phyloP scores from a whole-genome alignment of 2,329 filamentous ascomycete genomes.

The Ascocoryne sarcoides region DNA sequence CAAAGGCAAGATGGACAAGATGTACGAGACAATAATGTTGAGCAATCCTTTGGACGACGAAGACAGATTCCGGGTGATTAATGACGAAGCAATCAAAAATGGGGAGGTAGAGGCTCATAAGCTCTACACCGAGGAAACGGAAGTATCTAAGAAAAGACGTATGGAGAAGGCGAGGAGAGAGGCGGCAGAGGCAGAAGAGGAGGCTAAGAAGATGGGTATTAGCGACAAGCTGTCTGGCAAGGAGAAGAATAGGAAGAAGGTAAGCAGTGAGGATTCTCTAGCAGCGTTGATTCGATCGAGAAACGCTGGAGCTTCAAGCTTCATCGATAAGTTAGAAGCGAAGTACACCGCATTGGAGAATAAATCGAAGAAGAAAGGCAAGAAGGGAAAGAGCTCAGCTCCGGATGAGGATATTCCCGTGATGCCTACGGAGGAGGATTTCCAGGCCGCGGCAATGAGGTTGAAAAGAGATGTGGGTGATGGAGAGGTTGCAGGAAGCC shows the following conservation, averaged over 20 bases:
- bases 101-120: constrained; percentile 58
- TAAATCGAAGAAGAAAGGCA: constrained; percentile 33
- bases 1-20: constrained; percentile 64
- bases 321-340: constrained; percentile 66
- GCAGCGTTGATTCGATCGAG: constrained; percentile 68
- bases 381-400: constrained; percentile 43
- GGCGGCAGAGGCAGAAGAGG: constrained; percentile 62
- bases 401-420: constrained; percentile 50
- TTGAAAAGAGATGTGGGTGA: constrained; percentile 27
- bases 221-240: constrained; percentile 61
- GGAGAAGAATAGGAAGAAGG: constrained; percentile 35
- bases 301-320: constrained; percentile 54
- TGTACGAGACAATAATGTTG: constrained; percentile 82
- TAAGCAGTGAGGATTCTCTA: constrained; percentile 42
- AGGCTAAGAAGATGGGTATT: constrained; percentile 66
- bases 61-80: constrained; percentile 69
- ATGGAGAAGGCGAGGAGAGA: constrained; percentile 57
- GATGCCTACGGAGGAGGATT: constrained; percentile 54
- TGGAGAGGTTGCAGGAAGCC: constrained; percentile 6
- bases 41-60: constrained; percentile 80
- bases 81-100: constrained; percentile 68
- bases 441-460: constrained; percentile 46
- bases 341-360: constrained; percentile 54
- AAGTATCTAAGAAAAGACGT: constrained; percentile 51
- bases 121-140: constrained; percentile 66